Base-by-base conservation (phyloP, 163 green algal genomes). In the Scenedesmus sp. region DNA sequence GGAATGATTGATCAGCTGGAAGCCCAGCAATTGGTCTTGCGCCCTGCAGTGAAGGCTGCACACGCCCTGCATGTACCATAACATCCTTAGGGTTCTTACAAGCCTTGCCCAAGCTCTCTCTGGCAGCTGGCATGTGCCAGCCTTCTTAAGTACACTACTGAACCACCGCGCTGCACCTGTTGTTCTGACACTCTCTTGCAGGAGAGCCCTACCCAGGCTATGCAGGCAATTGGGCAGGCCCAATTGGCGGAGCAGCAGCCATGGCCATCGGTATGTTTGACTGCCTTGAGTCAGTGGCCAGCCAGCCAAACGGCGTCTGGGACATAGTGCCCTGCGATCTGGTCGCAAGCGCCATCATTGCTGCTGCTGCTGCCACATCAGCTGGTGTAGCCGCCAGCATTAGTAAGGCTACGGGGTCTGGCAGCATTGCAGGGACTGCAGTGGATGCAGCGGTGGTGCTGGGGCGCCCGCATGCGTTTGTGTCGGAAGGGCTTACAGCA, bases 211-310 rank as follows among this genome's bases (percentile, higher is more conserved):
- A 94, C 79, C 95, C 96, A 3, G 96, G 96, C 46, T 97, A 96
- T 77, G 87, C 95, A 2, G 96, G 96, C 89, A 98, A 98, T 90
- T 92, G 95, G 86, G 94, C 95, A 56, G 95, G 94, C 55, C 91
- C 89, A 16, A 93, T 93, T 15, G 93, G 92, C 20, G 88, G 85
- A 56, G 91, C 74, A 2, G 84, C 96, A 57, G 95, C 94, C 10
- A 95, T 95, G 88, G 94, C 93, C 0, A 90, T 96, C 59, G 95
- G 93, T 67, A 92, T 95, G 91, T 95, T 95, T 82, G 92, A 93
- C 77, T 76, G 88, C 15, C 34, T 91, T 2, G 67, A 92, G 66
- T 86, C 87, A 20, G 56, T 89, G 5, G 92, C 92, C 4, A 93
- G 82, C 86, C 92, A 94, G 76, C 88, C 67, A 0, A 88, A 82